Conservation (phyloP, 495 filamentous ascomycete genomes). For the Daldinia loculata region DNA sequence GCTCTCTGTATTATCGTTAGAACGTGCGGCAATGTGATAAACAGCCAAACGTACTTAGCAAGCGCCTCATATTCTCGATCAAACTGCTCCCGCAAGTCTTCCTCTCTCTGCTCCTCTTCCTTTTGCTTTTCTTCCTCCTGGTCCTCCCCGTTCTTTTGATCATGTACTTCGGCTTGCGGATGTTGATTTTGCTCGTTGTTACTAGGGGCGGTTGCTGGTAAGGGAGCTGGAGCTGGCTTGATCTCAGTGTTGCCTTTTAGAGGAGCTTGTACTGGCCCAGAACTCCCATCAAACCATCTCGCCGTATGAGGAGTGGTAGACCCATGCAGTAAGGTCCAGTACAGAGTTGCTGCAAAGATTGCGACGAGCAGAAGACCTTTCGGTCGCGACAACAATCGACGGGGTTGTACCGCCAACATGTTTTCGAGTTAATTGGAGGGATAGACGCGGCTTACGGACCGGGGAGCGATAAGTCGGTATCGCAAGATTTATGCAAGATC, state of each 20-base stretch:
- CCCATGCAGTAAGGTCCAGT: slow-evolving; percentile 44
- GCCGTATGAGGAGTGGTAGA: slow-evolving; percentile 23
- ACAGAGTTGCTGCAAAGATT: slow-evolving; percentile 43
- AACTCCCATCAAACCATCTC: slow-evolving; percentile 20
- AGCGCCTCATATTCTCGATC: slow-evolving; percentile 51
- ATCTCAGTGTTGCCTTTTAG: slow-evolving; percentile 5
- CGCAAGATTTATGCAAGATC: slow-evolving; percentile 24
- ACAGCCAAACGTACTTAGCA: slow-evolving; percentile 46
- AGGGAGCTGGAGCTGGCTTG: slow-evolving; percentile 1
- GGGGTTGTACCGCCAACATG: slow-evolving; percentile 52
- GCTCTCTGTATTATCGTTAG: slow-evolving; percentile 34
- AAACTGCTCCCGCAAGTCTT: slow-evolving; percentile 49
- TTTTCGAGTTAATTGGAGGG: slow-evolving; percentile 14
- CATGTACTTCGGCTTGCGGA: slow-evolving; percentile 4
- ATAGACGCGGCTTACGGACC: slow-evolving; percentile 10
- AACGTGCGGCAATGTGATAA: background rate
- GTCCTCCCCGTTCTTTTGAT: slow-evolving; percentile 33
- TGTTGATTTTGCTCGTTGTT: slow-evolving; percentile 11
- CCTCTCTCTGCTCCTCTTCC: slow-evolving; percentile 42
- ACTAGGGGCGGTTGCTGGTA: slow-evolving; percentile 12
- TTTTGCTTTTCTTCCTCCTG: slow-evolving; percentile 43
- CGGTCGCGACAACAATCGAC: slow-evolving; percentile 62
- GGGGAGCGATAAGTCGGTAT: slow-evolving; percentile 25
- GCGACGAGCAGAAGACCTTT: slow-evolving; percentile 45
- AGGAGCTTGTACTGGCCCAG: slow-evolving; percentile 23